These are phyloP conservation scores for Akanthomyces dipterigenus DNA, from an alignment of 2,329 filamentous ascomycete genomes.

Conservation along the genomic window DNA sequence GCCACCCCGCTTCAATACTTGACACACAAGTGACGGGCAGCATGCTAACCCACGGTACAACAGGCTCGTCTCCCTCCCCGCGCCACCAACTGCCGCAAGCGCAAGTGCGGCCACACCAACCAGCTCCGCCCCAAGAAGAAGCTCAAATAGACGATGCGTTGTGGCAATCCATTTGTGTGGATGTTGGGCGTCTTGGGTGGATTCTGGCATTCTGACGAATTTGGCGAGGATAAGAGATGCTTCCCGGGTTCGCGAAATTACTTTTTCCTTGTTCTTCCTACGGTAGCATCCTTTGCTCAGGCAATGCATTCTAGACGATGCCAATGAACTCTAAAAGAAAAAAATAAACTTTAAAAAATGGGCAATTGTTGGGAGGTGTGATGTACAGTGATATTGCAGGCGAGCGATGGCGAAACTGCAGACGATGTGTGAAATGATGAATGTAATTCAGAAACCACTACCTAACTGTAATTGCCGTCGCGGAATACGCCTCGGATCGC, in stretches of 20 bases:
- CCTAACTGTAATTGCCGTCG: neutral
- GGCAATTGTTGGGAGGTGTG: neutral
- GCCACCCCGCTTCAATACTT: neutral
- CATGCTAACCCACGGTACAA: constrained; percentile 10
- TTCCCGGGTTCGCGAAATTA: constrained; percentile 26
- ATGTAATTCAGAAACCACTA: neutral
- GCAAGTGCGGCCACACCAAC: constrained; percentile 99
- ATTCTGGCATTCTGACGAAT: constrained; percentile 33
- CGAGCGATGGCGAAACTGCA: no score
- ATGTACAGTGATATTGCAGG: neutral
- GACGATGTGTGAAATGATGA: neutral
- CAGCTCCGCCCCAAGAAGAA: constrained; percentile 99
- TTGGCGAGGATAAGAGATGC: constrained; percentile 25
- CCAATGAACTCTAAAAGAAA: constrained; percentile 17
- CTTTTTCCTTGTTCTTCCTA: constrained; percentile 30
- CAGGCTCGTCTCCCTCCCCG: constrained; percentile 84
- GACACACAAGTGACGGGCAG: neutral
- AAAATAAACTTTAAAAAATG: constrained; percentile 3
- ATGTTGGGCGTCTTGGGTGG: constrained; percentile 35
- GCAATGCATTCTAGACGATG: constrained; percentile 32
- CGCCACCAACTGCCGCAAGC: constrained; percentile 99
- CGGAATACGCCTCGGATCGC: neutral
- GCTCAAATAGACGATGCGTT: constrained; percentile 62
- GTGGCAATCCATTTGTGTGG: constrained; percentile 21
- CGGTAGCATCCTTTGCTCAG: constrained; percentile 33